Evolutionary conservation across 108 stramenopile species (phyloP).

Genomic region (Stephanodiscus minutulus): DNA sequence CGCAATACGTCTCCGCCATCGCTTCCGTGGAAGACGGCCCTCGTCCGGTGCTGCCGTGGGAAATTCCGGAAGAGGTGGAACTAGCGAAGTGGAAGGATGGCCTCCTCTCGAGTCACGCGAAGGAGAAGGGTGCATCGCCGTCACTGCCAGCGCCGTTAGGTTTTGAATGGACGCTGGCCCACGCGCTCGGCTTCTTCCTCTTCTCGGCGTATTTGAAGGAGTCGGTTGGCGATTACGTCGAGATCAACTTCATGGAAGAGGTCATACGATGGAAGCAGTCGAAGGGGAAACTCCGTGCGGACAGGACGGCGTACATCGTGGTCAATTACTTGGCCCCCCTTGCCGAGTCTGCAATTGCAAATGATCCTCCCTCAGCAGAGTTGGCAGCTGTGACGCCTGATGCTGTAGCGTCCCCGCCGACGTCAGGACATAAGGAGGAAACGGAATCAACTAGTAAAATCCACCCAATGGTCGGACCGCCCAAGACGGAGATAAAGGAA

Average conservation of each 20-base stretch:
- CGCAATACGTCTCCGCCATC: conserved; percentile 89
- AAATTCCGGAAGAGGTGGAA: conserved; percentile 70
- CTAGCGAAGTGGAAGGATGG: conserved; percentile 55
- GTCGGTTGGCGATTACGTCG: conserved; percentile 56
- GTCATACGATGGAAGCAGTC: conserved; percentile 59
- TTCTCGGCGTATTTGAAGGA: conserved; percentile 77
- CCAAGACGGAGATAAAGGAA: conserved; percentile 59
- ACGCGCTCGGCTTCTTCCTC: conserved; percentile 68
- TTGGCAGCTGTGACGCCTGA: not conserved
- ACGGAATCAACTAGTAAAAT: not conserved
- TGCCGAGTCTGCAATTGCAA: not conserved
- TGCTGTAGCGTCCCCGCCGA: not conserved
- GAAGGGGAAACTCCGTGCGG: conserved; percentile 49
- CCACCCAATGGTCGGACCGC: conserved; percentile 14
- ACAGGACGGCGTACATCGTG: conserved; percentile 49
- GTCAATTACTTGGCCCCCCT: conserved; percentile 24
- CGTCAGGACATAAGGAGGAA: conserved; percentile 2
- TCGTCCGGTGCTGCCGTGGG: conserved; percentile 75
- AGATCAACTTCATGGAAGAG: conserved; percentile 83
- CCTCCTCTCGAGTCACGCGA: conserved; percentile 16
- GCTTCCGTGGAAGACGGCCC: conserved; percentile 77
- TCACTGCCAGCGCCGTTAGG: conserved; percentile 40
- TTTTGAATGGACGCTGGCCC: conserved; percentile 62
- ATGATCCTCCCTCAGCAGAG: conserved; percentile 1
- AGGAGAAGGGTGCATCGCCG: not conserved